Base-by-base conservation (phyloP, 106 monocot genomes). In the Hemerocallis citrina region DNA sequence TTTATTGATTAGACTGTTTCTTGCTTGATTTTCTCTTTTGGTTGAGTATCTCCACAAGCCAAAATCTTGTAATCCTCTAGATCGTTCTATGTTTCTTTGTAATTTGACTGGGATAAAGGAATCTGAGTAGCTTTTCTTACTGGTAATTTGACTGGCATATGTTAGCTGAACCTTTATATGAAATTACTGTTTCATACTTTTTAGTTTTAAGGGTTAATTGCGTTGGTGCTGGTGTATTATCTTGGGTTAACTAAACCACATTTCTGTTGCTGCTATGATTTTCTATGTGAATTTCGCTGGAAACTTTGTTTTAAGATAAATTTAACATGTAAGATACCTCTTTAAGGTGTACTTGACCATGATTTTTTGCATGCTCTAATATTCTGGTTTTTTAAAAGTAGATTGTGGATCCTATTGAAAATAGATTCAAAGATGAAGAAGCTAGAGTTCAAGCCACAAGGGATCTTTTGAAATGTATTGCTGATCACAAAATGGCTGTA, bases 391-490 rank as follows among this genome's bases (percentile, higher is more conserved):
- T 22, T 6, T 67, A 15, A 22, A 3, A 47, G 49, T 61, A 95
- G 95, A 57, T 89, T 20, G 86, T 95, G 35, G 83, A 90, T 74
- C 89, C 86, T 35, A 70, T 95, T 41, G 95, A 90, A 74, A 72
- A 48, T 17, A 72, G 86, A 57, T 84, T 44, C 58, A 79, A 74
- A 68, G 81, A 96, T 63, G 86, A 84, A 68, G 90, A 86, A 74
- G 76, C 75, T 39, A 86, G 90, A 68, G 86, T 71, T 51, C 68
- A 76, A 59, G 81, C 81, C 33, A 75, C 68, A 13, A 77, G 78
- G 39, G 81, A 82, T 37, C 79, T 82, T 27, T 66, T 79, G 56
- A 82, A 77, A 7, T 81, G 77, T 60, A 88, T 88, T 52, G 79
- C 64, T 50, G 77, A 80, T 33, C 31, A 82, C 62, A 79, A 81